phyloP scores from a whole-genome alignment of 805 yeast species.

The Komagataella ulmi region DNA sequence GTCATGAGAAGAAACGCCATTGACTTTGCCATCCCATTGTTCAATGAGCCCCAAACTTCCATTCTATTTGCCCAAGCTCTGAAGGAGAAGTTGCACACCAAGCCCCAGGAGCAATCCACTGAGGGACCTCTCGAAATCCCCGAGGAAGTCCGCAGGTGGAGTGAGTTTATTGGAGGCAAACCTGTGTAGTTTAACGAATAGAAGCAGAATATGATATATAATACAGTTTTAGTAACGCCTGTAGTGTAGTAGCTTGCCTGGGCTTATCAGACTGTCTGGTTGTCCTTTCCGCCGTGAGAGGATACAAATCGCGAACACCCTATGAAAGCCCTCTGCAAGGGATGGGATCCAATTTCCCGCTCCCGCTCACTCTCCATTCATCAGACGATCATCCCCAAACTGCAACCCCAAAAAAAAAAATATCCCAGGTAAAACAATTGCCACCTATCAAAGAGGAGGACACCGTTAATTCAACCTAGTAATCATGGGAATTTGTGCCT shows the following conservation, averaged over 20 bases:
- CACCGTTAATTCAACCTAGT: not conserved
- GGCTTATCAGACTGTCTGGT: not conserved
- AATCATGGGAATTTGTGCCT: constrained; percentile 8
- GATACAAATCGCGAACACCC: not conserved
- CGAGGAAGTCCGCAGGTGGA: constrained; percentile 86
- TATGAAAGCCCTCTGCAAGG: not conserved
- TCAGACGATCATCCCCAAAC: not conserved
- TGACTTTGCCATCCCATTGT: constrained; percentile 92
- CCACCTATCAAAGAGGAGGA: not conserved
- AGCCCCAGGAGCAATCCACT: constrained; percentile 26
- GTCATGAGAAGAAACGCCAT: constrained; percentile 99
- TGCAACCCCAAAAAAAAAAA: not conserved
- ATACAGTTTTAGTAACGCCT: not conserved
- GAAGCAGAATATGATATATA: not conserved
- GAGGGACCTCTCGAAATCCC: constrained; percentile 45
- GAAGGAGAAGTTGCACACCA: constrained; percentile 49
- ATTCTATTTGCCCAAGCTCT: constrained; percentile 75
- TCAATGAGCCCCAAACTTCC: constrained; percentile 94
- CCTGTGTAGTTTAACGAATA: constrained; percentile 33
- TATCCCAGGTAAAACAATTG: not conserved
- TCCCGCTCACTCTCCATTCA: not conserved
- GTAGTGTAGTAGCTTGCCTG: not conserved
- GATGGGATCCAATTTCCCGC: not conserved
- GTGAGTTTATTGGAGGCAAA: constrained; percentile 91
- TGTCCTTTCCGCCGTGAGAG: not conserved